Evolutionary conservation across 352 stramenopile species (phyloP).

Genomic region (Blastocystis sp.): DNA sequence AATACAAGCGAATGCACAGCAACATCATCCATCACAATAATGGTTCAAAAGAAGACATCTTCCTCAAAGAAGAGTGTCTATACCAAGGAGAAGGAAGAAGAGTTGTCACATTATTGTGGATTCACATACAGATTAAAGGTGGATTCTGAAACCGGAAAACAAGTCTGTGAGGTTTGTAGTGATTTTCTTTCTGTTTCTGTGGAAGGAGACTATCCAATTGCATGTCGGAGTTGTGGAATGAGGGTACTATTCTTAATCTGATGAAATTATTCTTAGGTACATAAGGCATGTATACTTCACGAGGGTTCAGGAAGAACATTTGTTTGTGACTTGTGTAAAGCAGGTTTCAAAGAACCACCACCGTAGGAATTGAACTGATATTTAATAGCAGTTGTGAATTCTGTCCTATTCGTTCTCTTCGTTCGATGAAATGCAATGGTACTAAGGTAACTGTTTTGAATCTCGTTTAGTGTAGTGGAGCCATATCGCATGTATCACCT

Average conservation of each 20-base stretch:
- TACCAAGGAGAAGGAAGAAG: background rate
- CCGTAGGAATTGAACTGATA: background rate
- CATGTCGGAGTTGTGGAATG: slow-evolving; percentile 10
- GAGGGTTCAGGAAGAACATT: slow-evolving; percentile 26
- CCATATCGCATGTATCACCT: slow-evolving; percentile 49
- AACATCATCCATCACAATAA: background rate
- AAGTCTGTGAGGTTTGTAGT: slow-evolving; percentile 19
- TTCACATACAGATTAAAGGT: background rate
- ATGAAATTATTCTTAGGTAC: slow-evolving; percentile 9
- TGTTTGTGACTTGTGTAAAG: slow-evolving; percentile 52
- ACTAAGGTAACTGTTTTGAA: slow-evolving; percentile 14
- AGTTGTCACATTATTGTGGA: background rate
- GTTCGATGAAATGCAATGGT: slow-evolving; percentile 43
- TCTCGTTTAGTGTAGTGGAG: slow-evolving; percentile 14
- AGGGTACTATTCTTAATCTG: background rate
- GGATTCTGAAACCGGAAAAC: slow-evolving; percentile 1
- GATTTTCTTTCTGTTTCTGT: background rate
- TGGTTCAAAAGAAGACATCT: background rate
- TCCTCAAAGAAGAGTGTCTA: background rate
- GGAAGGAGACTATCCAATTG: slow-evolving; percentile 3
- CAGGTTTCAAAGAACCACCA: slow-evolving; percentile 24
- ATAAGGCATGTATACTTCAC: slow-evolving; percentile 44
- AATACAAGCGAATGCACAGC: too few species aligned
- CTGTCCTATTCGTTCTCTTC: slow-evolving; percentile 33
- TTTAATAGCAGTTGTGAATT: slow-evolving; percentile 50